phyloP scores from a whole-genome alignment of 2,329 filamentous ascomycete species.

The Dothidotthia symphoricarpi region DNA sequence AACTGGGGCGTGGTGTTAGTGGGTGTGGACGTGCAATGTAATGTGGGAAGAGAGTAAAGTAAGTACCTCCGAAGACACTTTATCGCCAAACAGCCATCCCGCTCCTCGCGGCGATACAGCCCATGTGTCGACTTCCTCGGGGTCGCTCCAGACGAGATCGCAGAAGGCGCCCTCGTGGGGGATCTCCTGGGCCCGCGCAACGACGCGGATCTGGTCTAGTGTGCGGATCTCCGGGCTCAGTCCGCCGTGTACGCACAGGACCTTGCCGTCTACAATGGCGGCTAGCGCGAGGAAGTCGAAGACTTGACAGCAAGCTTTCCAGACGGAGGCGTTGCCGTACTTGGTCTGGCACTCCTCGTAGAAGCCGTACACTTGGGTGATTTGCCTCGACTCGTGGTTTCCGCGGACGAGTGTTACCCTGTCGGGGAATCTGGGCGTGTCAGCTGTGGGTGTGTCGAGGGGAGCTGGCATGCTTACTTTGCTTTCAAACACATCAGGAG shows the following conservation, averaged over 20 bases:
- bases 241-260: conserved; percentile 97
- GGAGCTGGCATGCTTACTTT: conserved; percentile 50
- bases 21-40: neutral
- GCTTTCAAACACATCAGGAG: conserved; percentile 70
- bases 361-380: conserved; percentile 98
- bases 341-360: conserved; percentile 99
- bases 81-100: conserved; percentile 68
- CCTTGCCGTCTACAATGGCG: conserved; percentile 97
- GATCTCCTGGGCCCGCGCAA: conserved; percentile 83
- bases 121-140: conserved; percentile 69
- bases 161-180: conserved; percentile 98
- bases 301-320: conserved; percentile 98
- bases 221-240: conserved; percentile 95
- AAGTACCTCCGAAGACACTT: conserved; percentile 64
- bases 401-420: conserved; percentile 71
- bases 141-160: conserved; percentile 91
- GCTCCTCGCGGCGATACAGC: conserved; percentile 67
- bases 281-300: conserved; percentile 98
- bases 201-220: conserved; percentile 77
- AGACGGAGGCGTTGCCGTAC: conserved; percentile 98
- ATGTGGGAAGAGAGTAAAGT: neutral
- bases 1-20: conserved; percentile 48
- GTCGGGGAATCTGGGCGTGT: conserved; percentile 60
- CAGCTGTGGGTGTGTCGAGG: neutral
- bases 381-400: conserved; percentile 97